A percentile compares a stretch with the other conserved stretches of the same genome.
Evolutionary conservation across 2,329 filamentous ascomycete genomes (phyloP).

Genomic region (Alternaria triticina): DNA sequence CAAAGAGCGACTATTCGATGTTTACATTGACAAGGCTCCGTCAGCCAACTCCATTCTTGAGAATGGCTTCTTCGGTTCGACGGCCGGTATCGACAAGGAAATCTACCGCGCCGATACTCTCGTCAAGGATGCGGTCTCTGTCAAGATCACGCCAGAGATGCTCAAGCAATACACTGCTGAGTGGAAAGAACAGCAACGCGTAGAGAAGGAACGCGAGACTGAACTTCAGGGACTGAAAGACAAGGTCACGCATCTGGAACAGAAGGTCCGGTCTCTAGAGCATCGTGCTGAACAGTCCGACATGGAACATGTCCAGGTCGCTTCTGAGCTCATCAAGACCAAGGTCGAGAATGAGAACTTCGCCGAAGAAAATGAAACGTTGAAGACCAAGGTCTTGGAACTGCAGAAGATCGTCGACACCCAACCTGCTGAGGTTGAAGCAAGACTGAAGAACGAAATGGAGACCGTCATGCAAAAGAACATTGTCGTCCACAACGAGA

Average conservation of each 20-base stretch:
- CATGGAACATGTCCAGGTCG: conserved; percentile 86
- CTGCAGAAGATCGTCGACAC: conserved; percentile 85
- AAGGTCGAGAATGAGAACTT: conserved; percentile 95
- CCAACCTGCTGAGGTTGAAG: conserved; percentile 88
- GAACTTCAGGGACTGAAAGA: conserved; percentile 74
- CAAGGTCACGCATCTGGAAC: conserved; percentile 67
- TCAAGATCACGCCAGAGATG: conserved; percentile 83
- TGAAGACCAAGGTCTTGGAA: conserved; percentile 84
- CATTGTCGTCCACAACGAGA: conserved; percentile 91
- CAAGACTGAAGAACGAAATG: conserved; percentile 80
- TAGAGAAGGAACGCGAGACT: conserved; percentile 79
- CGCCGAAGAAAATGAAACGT: conserved; percentile 84
- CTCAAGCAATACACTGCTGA: conserved; percentile 81
- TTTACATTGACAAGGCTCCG: conserved; percentile 93
- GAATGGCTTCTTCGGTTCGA: conserved; percentile 95
- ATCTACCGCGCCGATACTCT: conserved; percentile 94
- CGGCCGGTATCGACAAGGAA: conserved; percentile 88
- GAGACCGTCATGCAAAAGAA: conserved; percentile 92
- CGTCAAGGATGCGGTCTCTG: conserved; percentile 87
- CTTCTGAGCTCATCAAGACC: conserved; percentile 86
- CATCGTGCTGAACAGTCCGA: conserved; percentile 88
- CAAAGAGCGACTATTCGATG: conserved; percentile 93
- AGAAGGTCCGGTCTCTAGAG: conserved; percentile 83
- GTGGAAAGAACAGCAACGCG: conserved; percentile 89
- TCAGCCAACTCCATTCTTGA: conserved; percentile 93